Evolutionary conservation across 2,329 filamentous ascomycete species (phyloP).

Genomic region (Apiospora marii): DNA sequence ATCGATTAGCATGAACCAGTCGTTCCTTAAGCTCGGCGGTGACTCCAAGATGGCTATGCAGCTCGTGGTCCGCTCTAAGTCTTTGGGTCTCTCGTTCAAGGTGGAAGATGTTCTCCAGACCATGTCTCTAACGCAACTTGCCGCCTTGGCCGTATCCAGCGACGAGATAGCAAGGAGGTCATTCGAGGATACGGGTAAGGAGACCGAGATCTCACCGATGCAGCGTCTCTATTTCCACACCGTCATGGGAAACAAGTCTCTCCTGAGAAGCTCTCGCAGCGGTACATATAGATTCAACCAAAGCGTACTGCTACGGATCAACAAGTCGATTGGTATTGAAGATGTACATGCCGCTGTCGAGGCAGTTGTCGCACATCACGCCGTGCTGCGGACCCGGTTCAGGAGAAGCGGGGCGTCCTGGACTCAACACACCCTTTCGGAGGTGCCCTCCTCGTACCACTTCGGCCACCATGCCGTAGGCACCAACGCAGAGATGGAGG

Average conservation of each 20-base stretch:
- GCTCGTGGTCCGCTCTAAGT: slow-evolving; percentile 48
- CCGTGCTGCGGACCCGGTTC: slow-evolving; percentile 60
- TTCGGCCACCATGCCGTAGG: slow-evolving; percentile 52
- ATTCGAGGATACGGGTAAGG: slow-evolving; percentile 44
- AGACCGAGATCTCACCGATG: slow-evolving; percentile 60
- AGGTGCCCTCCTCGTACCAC: slow-evolving; percentile 51
- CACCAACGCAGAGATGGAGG: slow-evolving; percentile 51
- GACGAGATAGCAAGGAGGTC: slow-evolving; percentile 41
- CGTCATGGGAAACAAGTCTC: slow-evolving; percentile 47
- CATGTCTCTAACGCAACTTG: slow-evolving; percentile 48
- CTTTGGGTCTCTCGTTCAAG: slow-evolving; percentile 48
- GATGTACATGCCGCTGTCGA: slow-evolving; percentile 58
- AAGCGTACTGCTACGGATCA: slow-evolving; percentile 56
- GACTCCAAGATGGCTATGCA: slow-evolving; percentile 49
- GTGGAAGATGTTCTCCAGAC: slow-evolving; percentile 48
- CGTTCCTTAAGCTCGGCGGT: slow-evolving; percentile 50
- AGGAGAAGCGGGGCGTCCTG: slow-evolving; percentile 48
- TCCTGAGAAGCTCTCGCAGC: slow-evolving; percentile 39
- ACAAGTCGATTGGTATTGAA: slow-evolving; percentile 48
- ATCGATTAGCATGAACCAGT: slow-evolving; percentile 53
- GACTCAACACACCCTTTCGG: slow-evolving; percentile 54
- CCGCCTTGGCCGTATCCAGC: slow-evolving; percentile 44
- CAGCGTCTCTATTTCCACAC: slow-evolving; percentile 62
- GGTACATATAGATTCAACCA: slow-evolving; percentile 58
- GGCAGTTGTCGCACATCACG: slow-evolving; percentile 57